These are phyloP conservation scores for Linnemannia zychae DNA, from an alignment of 192 early-diverging fungal species.

Conservation along the genomic window DNA sequence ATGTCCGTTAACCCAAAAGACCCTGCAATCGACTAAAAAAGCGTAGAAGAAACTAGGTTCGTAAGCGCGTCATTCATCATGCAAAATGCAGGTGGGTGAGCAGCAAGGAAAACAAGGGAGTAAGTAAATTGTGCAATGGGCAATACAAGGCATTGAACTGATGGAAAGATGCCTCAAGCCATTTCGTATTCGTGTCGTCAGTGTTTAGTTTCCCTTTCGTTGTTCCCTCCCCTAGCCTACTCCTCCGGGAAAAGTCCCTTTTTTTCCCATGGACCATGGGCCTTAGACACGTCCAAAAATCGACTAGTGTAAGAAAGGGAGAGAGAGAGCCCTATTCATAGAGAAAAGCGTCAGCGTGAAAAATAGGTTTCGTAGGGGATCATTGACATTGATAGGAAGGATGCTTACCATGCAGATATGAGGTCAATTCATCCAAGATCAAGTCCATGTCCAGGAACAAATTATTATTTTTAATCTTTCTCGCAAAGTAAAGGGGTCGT, in stretches of 20 bases:
- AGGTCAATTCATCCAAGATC: no score
- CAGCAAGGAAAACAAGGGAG: not conserved
- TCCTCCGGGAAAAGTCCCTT: not conserved
- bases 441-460: not conserved
- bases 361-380: not conserved
- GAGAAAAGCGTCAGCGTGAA: not conserved
- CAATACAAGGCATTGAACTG: no score
- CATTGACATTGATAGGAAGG: not conserved
- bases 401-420: not conserved
- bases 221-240: not conserved
- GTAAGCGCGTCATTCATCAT: not conserved
- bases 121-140: not conserved
- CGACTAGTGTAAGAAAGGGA: not conserved
- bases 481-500: not conserved
- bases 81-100: not conserved
- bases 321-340: not conserved
- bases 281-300: not conserved
- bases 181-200: not conserved
- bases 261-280: slow-evolving; percentile 6
- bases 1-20: not conserved
- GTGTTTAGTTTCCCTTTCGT: not conserved
- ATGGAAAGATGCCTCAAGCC: not conserved
- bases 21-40: not conserved
- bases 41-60: not conserved
- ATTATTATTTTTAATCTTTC: not conserved